These are phyloP conservation scores for Boletus huronensis DNA, from an alignment of 768 basidiomycete species.

Conservation along the genomic window DNA sequence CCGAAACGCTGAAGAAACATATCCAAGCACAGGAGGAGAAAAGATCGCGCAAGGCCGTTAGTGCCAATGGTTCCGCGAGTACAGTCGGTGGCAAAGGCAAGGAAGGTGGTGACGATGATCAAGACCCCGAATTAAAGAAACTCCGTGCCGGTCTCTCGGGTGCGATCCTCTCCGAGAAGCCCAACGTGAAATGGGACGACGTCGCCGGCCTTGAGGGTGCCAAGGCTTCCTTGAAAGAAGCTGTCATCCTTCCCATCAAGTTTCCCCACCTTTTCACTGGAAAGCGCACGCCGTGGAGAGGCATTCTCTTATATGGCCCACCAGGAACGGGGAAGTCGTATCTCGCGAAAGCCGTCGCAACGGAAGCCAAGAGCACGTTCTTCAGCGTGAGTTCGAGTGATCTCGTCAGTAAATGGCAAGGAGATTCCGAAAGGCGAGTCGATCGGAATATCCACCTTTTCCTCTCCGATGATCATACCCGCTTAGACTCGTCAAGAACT, in stretches of 20 bases:
- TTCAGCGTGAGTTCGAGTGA: constrained; percentile 95
- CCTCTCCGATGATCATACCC: constrained; percentile 1
- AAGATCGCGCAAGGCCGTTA: constrained; percentile 43
- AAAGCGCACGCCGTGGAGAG: constrained; percentile 96
- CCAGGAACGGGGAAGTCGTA: constrained; percentile 98
- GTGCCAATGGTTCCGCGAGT: constrained; percentile 45
- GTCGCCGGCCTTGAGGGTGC: constrained; percentile 95
- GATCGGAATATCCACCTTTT: neutral
- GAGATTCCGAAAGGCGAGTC: constrained; percentile 90
- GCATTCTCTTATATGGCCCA: constrained; percentile 94
- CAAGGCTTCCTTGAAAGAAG: constrained; percentile 95
- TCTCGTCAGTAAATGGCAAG: constrained; percentile 99
- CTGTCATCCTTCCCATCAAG: constrained; percentile 99
- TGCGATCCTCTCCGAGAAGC: constrained; percentile 90
- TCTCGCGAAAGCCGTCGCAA: constrained; percentile 97
- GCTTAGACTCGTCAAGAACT: constrained; percentile 84
- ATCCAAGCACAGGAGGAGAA: constrained; percentile 62
- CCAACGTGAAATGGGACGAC: constrained; percentile 97
- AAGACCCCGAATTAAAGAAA: constrained; percentile 94
- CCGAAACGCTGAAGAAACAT: constrained; percentile 89
- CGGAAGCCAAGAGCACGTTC: constrained; percentile 98
- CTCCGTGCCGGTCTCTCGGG: constrained; percentile 85
- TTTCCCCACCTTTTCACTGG: constrained; percentile 98
- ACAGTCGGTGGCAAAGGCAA: constrained; percentile 44
- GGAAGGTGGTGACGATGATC: constrained; percentile 57